These are phyloP conservation scores for Candida parachauliodes DNA, from an alignment of 805 yeast species.

Conservation along the genomic window DNA sequence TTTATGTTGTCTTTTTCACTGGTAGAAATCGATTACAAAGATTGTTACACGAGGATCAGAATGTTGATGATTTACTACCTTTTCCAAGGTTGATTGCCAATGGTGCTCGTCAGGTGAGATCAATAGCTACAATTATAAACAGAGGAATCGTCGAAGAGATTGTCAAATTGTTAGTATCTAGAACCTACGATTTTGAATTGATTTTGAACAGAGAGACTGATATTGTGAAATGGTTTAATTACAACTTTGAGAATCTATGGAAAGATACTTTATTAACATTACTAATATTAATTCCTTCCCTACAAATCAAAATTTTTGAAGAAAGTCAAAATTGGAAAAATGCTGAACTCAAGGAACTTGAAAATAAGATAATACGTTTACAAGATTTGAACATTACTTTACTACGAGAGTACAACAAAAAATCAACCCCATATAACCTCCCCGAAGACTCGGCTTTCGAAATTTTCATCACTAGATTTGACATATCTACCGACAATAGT, in stretches of 20 bases:
- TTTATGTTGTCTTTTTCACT: constrained; percentile 8
- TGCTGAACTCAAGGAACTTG: constrained; percentile 16
- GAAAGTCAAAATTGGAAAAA: constrained; percentile 16
- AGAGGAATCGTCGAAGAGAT: constrained; percentile 10
- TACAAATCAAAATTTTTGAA: constrained; percentile 11
- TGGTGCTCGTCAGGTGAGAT: background rate
- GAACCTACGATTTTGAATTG: constrained; percentile 23
- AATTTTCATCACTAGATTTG: background rate
- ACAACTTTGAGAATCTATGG: constrained; percentile 13
- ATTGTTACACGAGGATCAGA: background rate
- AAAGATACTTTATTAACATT: constrained; percentile 17
- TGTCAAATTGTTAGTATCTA: constrained; percentile 12
- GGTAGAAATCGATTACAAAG: constrained; percentile 8
- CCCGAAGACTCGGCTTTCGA: constrained; percentile 5
- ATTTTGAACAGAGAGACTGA: constrained; percentile 10
- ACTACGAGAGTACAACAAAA: constrained; percentile 9
- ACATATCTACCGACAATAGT: background rate
- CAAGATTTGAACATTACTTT: constrained; percentile 10
- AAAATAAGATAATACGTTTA: constrained; percentile 6
- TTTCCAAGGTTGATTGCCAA: constrained; percentile 2
- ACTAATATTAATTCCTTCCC: constrained; percentile 16
- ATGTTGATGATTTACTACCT: background rate
- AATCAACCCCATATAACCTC: constrained; percentile 9
- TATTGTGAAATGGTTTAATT: constrained; percentile 8
- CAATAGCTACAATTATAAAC: background rate